Evolutionary conservation across 208 protist species (phyloP).

Genomic region (Kentomonas sorsogonicus): DNA sequence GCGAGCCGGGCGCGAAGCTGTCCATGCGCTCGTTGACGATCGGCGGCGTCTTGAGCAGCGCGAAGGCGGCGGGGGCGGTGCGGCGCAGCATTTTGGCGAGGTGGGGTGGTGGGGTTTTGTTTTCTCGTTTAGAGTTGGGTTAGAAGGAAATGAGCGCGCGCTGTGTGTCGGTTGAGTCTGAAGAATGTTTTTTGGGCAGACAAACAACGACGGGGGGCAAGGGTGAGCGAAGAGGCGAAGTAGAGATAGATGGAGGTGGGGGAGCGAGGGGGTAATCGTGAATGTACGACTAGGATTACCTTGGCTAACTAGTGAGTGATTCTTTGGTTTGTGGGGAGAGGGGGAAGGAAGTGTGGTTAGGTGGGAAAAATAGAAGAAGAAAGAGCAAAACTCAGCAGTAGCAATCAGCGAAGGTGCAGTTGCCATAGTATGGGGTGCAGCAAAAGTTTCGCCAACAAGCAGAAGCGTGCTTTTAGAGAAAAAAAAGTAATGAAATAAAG

Average conservation of each 20-base stretch:
- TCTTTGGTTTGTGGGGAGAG: no score
- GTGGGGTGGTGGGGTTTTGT: no score
- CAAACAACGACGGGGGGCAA: no score
- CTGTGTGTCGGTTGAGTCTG: neutral
- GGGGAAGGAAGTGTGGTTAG: neutral
- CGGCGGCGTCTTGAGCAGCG: constrained; percentile 44
- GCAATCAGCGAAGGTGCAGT: neutral
- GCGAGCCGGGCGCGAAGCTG: constrained; percentile 76
- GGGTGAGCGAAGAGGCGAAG: no score
- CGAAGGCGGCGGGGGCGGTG: constrained; percentile 48
- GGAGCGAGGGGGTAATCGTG: no score
- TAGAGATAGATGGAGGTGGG: no score
- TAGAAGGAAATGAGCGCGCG: neutral
- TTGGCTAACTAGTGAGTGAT: no score
- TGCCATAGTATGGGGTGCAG: neutral
- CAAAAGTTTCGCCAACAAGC: neutral
- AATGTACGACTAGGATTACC: no score
- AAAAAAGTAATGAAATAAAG: constrained; percentile 9
- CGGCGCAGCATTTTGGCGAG: constrained; percentile 65
- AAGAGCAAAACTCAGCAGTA: neutral
- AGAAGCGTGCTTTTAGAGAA: constrained; percentile 1
- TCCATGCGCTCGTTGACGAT: constrained; percentile 88
- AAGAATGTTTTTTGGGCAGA: neutral
- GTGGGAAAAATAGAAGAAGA: constrained; percentile 8
- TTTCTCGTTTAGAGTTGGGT: constrained; percentile 4